phyloP scores from a whole-genome alignment of 2,329 filamentous ascomycete genomes.

The Calonectria fujianensis region DNA sequence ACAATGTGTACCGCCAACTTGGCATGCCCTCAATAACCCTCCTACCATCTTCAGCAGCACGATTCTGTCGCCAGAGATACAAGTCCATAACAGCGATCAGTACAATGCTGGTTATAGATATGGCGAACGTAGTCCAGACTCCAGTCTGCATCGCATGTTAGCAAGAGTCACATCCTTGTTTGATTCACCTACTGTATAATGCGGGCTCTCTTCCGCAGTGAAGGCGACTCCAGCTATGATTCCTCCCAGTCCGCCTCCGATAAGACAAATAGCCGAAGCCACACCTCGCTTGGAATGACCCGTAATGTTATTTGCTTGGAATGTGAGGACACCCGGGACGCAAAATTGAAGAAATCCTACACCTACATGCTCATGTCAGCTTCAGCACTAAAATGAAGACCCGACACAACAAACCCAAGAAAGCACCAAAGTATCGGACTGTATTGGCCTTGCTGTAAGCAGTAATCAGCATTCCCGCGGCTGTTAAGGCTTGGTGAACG shows the following conservation, averaged over 20 bases:
- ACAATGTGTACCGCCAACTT: constrained; percentile 33
- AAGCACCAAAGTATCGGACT: constrained; percentile 37
- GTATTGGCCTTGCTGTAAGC: constrained; percentile 24
- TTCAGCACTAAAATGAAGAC: no score
- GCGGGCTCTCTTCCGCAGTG: constrained; percentile 30
- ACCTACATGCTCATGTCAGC: not conserved
- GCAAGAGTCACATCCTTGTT: not conserved
- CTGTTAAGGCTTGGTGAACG: constrained; percentile 28
- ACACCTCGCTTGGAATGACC: constrained; percentile 36
- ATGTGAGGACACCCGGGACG: constrained; percentile 31
- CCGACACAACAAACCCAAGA: constrained; percentile 3
- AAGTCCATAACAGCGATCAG: constrained; percentile 18
- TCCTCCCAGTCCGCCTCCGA: constrained; percentile 32
- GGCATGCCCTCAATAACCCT: constrained; percentile 28
- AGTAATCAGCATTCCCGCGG: constrained; percentile 32
- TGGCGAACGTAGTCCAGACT: constrained; percentile 35
- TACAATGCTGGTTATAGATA: constrained; percentile 24
- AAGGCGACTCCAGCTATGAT: constrained; percentile 34
- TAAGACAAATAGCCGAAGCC: constrained; percentile 25
- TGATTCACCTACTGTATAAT: constrained; percentile 27
- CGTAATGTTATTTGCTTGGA: constrained; percentile 41
- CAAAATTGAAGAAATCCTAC: constrained; percentile 36
- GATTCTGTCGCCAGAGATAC: constrained; percentile 25
- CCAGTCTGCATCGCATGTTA: constrained; percentile 24
- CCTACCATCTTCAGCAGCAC: constrained; percentile 1